A percentile compares a stretch with the other conserved stretches of the same genome.
Evolutionary conservation across 257 asterid species (phyloP).

Genomic region (Nemophila menziesii): DNA sequence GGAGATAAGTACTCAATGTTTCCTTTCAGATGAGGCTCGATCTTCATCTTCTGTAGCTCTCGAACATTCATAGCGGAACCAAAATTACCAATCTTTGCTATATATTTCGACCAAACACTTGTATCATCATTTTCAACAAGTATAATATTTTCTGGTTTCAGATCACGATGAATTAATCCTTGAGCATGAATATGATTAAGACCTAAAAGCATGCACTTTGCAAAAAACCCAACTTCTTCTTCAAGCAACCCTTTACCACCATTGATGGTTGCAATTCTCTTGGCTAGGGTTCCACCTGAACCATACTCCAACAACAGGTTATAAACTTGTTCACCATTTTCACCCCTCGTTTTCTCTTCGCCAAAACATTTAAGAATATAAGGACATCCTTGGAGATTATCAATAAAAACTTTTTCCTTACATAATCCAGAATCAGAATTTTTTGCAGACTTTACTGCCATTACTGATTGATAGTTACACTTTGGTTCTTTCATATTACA

Average conservation of each 20-base stretch:
- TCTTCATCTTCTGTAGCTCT: conserved; percentile 1
- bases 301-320: conserved; percentile 13
- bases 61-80: conserved; percentile 6
- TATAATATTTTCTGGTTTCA: conserved; percentile 11
- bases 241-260: conserved; percentile 10
- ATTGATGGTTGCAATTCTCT: conserved; percentile 4
- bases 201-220: conserved; percentile 11
- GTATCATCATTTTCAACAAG: conserved; percentile 3
- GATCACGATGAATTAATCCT: conserved; percentile 13
- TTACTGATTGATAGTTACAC: too few species aligned
- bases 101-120: background rate
- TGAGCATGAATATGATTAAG: conserved; percentile 6
- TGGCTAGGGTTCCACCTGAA: conserved; percentile 9
- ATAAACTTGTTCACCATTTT: conserved; percentile 5
- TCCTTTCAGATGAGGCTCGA: conserved; percentile 6
- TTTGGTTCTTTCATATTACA: too few species aligned
- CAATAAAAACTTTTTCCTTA: conserved; percentile 4
- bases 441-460: conserved; percentile 18
- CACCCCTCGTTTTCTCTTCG: conserved; percentile 6
- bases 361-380: conserved; percentile 8
- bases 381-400: conserved; percentile 4
- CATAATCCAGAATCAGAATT: conserved; percentile 3
- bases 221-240: conserved; percentile 7
- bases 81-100: conserved; percentile 10
- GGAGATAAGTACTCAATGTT: conserved; percentile 8